Evolutionary conservation across 208 protist species (phyloP), one percentile per base, ranked within the genome.

Genomic region (Phytomonas francai): DNA sequence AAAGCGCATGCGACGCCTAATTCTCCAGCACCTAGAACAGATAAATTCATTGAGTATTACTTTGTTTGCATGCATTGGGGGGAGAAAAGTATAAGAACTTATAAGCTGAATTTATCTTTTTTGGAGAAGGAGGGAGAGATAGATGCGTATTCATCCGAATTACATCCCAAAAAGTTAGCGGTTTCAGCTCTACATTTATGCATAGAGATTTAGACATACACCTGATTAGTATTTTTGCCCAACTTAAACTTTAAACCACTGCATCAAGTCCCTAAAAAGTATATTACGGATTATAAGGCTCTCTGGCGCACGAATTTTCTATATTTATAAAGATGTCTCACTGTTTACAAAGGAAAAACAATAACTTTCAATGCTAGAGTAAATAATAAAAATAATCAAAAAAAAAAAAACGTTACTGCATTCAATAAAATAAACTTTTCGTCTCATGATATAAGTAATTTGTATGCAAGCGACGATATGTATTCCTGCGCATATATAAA

Each of bases 1-100:
- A 92, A 75, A 0, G 84, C 79, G 59, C 87, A 92, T 6, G 89
- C 89, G 28, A 69, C 81, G 1, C 78, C 89, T 25, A 93, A 27
- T 68, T 92, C 81, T 0, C 89, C 89, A 0, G 78, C 73, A 12
- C 89, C 89, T 12, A 95, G 36, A 22, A 95, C 76, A n/a, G 70
- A 71, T 31, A 62, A 42, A 62, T 62, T 62, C 59, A 62, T 62
- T 3, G 7, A 12, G 16, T 51, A 3, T 6, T 3, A 51, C 16
- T 11, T 51, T 1, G 42, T 3, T 51, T 51, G 8, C 33, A 36
- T 8, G 33, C 5, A 11, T 8, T 36, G 3, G 33, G 33, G 5
- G 33, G 8, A 8, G 33, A 22, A 51, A 65, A 22, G 9, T 65
- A 33, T 3, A 69, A 65, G 31, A 25, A 69, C 45, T 60, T 19